phyloP scores from a whole-genome alignment of 169 alveolate genomes.

The Cryptosporidium andersoni region DNA sequence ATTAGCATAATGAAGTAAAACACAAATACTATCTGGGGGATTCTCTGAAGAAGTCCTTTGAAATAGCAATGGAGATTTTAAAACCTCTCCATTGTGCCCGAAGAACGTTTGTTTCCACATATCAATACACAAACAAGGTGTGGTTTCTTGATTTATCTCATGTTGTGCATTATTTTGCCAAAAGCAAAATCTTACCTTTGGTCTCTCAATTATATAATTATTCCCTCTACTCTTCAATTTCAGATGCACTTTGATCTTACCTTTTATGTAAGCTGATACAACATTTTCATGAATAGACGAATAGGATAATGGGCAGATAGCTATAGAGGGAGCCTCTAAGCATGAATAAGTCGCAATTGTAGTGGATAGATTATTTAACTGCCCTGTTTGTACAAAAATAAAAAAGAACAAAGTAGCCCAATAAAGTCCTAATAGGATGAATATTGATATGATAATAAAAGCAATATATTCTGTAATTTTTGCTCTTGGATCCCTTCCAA shows the following conservation, averaged over 20 bases:
- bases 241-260: slow-evolving; percentile 36
- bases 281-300: slow-evolving; percentile 31
- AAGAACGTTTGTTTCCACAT: slow-evolving; percentile 60
- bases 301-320: slow-evolving; percentile 63
- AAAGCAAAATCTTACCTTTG: slow-evolving; percentile 35
- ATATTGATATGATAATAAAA: slow-evolving; percentile 16
- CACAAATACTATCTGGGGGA: slow-evolving; percentile 38
- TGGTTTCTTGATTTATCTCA: background rate
- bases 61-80: slow-evolving; percentile 40
- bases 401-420: slow-evolving; percentile 62
- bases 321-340: slow-evolving; percentile 57
- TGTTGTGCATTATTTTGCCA: slow-evolving; percentile 14
- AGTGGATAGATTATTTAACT: slow-evolving; percentile 48
- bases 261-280: slow-evolving; percentile 27
- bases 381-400: slow-evolving; percentile 56
- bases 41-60: slow-evolving; percentile 26
- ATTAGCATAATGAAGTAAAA: slow-evolving; percentile 25
- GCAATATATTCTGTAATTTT: slow-evolving; percentile 58
- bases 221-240: slow-evolving; percentile 19
- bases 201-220: slow-evolving; percentile 17
- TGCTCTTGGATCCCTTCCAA: slow-evolving; percentile 54
- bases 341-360: slow-evolving; percentile 55
- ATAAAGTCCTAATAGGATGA: slow-evolving; percentile 29
- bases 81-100: background rate
- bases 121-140: slow-evolving; percentile 58